phyloP scores from a whole-genome alignment of 192 early-diverging fungal genomes.

The Chytriomyces hyalinus region DNA sequence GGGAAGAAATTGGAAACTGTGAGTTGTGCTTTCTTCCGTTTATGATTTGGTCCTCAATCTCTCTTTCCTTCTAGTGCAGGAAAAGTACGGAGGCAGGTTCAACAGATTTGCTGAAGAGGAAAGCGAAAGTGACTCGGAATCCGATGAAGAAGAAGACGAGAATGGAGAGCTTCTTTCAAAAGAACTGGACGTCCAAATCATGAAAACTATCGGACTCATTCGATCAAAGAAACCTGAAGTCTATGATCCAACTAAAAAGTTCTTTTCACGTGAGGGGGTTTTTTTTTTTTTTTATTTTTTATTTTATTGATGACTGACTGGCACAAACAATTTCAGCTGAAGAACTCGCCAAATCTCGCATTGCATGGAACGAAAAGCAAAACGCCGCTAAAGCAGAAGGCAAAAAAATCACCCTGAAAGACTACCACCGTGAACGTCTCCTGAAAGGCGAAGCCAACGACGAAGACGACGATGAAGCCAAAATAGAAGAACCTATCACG shows the following conservation, averaged over 20 bases:
- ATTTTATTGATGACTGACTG: background rate
- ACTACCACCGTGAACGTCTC: constrained; percentile 83
- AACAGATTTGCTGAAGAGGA: constrained; percentile 43
- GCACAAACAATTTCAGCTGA: constrained; percentile 44
- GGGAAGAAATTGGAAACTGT: constrained; percentile 70
- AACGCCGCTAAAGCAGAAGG: constrained; percentile 52
- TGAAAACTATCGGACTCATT: constrained; percentile 87
- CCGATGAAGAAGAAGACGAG: constrained; percentile 69
- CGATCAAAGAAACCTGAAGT: constrained; percentile 77
- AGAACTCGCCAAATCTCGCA: constrained; percentile 63
- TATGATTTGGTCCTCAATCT: background rate
- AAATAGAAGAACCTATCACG: constrained; percentile 42
- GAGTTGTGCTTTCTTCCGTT: constrained; percentile 33
- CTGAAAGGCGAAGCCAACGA: constrained; percentile 50
- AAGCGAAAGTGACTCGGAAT: constrained; percentile 61
- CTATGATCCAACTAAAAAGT: constrained; percentile 75
- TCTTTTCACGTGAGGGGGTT: constrained; percentile 62
- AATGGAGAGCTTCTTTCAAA: constrained; percentile 76
- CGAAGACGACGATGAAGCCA: constrained; percentile 42
- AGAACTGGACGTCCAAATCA: constrained; percentile 89
- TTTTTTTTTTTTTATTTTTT: background rate
- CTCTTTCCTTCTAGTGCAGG: constrained; percentile 53
- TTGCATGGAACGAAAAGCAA: constrained; percentile 72
- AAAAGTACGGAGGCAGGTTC: constrained; percentile 62
- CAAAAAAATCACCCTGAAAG: constrained; percentile 80